A percentile compares a stretch with the other conserved stretches of the same genome.
These are phyloP conservation scores for Nidula microcarpa DNA, from an alignment of 768 basidiomycete species.

Conservation along the genomic window DNA sequence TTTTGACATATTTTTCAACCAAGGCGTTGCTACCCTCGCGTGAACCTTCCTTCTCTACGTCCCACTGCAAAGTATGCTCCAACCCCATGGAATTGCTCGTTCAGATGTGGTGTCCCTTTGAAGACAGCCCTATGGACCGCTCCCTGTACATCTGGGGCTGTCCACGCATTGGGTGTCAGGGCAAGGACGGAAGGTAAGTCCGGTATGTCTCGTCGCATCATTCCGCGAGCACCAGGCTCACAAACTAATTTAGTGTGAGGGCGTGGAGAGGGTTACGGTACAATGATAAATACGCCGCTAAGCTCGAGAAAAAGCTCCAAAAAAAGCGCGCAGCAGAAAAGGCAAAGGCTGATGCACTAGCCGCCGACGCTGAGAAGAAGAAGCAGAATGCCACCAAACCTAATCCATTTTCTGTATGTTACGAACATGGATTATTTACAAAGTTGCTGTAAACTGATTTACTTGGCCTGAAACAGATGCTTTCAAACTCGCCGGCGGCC, in stretches of 20 bases:
- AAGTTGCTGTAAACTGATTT: no score
- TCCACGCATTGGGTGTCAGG: conserved; percentile 64
- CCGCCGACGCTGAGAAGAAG: conserved; percentile 27
- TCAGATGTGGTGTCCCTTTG: conserved; percentile 90
- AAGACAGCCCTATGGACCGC: conserved; percentile 81
- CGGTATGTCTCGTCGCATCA: conserved; percentile 5
- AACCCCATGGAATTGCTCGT: conserved; percentile 77
- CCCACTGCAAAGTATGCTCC: conserved; percentile 69
- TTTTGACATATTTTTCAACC: conserved; percentile 39
- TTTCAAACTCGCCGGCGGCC: conserved; percentile 16
- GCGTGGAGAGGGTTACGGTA: conserved; percentile 76
- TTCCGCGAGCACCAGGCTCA: neutral
- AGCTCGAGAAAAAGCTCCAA: conserved; percentile 56
- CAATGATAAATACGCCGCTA: conserved; percentile 73
- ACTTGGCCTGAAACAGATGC: conserved; percentile 7
- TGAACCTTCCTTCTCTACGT: conserved; percentile 60
- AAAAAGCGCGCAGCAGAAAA: conserved; percentile 33
- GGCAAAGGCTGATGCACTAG: conserved; percentile 26
- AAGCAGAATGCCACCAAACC: conserved; percentile 22
- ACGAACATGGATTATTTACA: no score
- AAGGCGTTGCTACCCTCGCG: conserved; percentile 72
- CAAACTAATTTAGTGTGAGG: conserved; percentile 50
- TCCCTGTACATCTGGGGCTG: conserved; percentile 88
- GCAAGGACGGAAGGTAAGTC: conserved; percentile 70
- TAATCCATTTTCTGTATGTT: conserved; percentile 73